These are phyloP conservation scores for Pisolithus orientalis DNA, from an alignment of 768 basidiomycete genomes.

Conservation along the genomic window DNA sequence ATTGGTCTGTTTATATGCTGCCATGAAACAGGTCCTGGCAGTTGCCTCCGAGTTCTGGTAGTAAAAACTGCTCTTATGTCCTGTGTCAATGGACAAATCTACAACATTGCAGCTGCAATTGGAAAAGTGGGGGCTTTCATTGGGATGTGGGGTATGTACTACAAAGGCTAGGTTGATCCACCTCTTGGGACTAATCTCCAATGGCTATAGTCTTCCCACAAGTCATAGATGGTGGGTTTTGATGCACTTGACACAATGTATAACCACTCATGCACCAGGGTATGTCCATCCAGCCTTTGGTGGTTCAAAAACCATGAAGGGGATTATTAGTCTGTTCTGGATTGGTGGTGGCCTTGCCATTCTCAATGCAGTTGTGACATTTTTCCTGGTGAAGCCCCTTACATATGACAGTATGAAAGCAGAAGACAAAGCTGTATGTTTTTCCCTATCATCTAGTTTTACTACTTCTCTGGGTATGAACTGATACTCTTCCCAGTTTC, in stretches of 20 bases:
- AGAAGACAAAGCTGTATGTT: slow-evolving; percentile 57
- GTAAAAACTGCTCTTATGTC: slow-evolving; percentile 83
- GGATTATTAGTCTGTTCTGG: slow-evolving; percentile 86
- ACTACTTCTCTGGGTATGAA: background rate
- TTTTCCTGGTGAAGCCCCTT: slow-evolving; percentile 70
- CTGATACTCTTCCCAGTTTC: slow-evolving; percentile 47
- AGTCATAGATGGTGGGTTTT: background rate
- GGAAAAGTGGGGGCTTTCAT: slow-evolving; percentile 83
- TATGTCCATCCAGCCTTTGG: slow-evolving; percentile 46
- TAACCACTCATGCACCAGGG: background rate
- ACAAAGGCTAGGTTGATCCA: background rate
- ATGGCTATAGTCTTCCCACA: background rate
- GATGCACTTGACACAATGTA: background rate
- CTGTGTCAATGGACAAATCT: slow-evolving; percentile 70
- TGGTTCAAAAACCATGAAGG: slow-evolving; percentile 41
- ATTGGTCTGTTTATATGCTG: background rate
- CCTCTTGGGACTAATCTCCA: background rate
- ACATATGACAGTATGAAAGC: slow-evolving; percentile 70
- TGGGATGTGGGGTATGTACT: slow-evolving; percentile 66
- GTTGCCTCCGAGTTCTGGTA: slow-evolving; percentile 66
- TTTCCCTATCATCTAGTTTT: slow-evolving; percentile 13
- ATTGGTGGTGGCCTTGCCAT: slow-evolving; percentile 66
- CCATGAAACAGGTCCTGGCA: slow-evolving; percentile 20
- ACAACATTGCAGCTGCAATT: slow-evolving; percentile 79
- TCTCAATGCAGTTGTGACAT: slow-evolving; percentile 54